These are phyloP conservation scores for Cerrena zonata DNA, from an alignment of 1,284 basidiomycete species.

Conservation along the genomic window DNA sequence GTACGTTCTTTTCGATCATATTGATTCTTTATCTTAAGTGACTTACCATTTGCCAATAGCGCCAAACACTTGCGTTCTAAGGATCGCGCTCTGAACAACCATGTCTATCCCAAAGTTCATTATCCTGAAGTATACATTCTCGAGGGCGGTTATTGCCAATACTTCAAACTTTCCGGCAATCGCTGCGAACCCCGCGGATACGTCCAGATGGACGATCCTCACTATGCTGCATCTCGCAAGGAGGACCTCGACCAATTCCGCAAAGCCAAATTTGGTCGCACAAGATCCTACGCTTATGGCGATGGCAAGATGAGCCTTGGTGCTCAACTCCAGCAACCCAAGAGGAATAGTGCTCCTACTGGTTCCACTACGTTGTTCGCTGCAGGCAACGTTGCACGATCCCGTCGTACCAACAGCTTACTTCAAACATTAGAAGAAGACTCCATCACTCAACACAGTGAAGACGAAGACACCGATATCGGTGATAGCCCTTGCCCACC, in stretches of 20 bases:
- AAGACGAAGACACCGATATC: slow-evolving; percentile 63
- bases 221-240: slow-evolving; percentile 70
- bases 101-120: slow-evolving; percentile 86
- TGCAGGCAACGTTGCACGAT: slow-evolving; percentile 59
- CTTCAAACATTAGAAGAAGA: slow-evolving; percentile 65
- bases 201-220: slow-evolving; percentile 91
- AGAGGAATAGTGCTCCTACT: slow-evolving; percentile 57
- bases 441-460: slow-evolving; percentile 43
- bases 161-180: slow-evolving; percentile 62
- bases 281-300: slow-evolving; percentile 85
- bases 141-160: slow-evolving; percentile 90
- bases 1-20: slow-evolving; percentile 44
- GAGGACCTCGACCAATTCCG: slow-evolving; percentile 90
- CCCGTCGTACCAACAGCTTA: slow-evolving; percentile 37
- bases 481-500: slow-evolving; percentile 80
- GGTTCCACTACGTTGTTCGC: slow-evolving; percentile 51
- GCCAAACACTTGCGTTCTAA: slow-evolving; percentile 88
- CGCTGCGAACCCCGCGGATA: slow-evolving; percentile 82
- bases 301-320: slow-evolving; percentile 45
- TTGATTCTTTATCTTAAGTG: slow-evolving; percentile 8
- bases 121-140: slow-evolving; percentile 97
- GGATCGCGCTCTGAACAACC: slow-evolving; percentile 83
- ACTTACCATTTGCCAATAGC: slow-evolving; percentile 37
- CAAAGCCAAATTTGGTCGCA: slow-evolving; percentile 77
- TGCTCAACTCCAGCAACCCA: slow-evolving; percentile 34